These are phyloP conservation scores for Paraphoma chrysanthemicola DNA, from an alignment of 2,329 filamentous ascomycete genomes.

Conservation along the genomic window DNA sequence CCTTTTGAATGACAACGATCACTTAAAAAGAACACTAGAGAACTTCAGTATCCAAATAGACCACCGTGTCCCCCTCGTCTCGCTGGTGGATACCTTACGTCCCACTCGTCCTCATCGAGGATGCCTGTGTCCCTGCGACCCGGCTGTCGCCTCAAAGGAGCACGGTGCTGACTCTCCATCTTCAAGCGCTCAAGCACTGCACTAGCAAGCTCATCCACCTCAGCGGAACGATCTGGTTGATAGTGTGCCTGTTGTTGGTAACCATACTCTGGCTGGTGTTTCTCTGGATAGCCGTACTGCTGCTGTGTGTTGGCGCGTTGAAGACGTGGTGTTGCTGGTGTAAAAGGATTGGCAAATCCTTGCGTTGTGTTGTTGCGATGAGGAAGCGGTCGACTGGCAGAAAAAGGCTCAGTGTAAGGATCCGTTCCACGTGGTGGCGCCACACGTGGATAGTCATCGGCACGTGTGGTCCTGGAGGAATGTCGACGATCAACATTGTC, in stretches of 20 bases:
- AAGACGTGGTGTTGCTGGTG: neutral
- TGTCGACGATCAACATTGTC: neutral
- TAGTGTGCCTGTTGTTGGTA: neutral
- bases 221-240: neutral
- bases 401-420: neutral
- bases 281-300: neutral
- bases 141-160: neutral
- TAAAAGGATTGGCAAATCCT: neutral
- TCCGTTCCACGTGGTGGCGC: neutral
- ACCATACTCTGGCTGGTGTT: neutral
- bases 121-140: neutral
- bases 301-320: neutral
- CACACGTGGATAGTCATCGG: conserved; percentile 1
- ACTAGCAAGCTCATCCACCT: neutral
- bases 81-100: neutral
- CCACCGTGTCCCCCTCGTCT: neutral
- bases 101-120: neutral
- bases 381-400: neutral
- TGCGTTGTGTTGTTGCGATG: neutral
- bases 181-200: neutral
- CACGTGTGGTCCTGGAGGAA: neutral
- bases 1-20: neutral
- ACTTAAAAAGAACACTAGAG: neutral
- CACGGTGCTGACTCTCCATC: neutral
- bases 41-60: neutral